Evolutionary conservation across 345 rosid genomes (phyloP).

Genomic region (Lumnitzera racemosa): DNA sequence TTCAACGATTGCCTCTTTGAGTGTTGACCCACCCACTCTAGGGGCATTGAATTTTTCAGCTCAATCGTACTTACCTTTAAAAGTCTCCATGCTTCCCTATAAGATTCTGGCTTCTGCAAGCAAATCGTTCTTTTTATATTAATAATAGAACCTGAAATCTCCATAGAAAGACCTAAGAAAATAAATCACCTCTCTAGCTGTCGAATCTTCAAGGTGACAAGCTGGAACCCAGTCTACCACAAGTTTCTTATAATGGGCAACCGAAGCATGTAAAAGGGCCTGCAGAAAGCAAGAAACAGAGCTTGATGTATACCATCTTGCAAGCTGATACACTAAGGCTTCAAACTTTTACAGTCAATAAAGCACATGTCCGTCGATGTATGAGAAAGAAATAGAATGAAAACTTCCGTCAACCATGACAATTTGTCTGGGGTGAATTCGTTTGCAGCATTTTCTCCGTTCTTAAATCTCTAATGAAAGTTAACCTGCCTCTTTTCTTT

Average conservation of each 20-base stretch:
- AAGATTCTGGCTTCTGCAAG: conserved; percentile 69
- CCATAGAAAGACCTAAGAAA: conserved; percentile 6
- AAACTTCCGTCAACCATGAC: too few species aligned
- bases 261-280: conserved; percentile 98
- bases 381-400: too few species aligned
- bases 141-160: conserved; percentile 1
- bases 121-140: conserved; percentile 14
- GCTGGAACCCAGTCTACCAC: conserved; percentile 87
- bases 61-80: conserved; percentile 48
- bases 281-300: conserved; percentile 17
- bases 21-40: background rate
- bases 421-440: too few species aligned
- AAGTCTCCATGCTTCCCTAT: conserved; percentile 68
- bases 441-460: too few species aligned
- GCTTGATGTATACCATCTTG: background rate
- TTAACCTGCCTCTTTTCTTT: too few species aligned
- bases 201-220: conserved; percentile 63
- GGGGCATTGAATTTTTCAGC: background rate
- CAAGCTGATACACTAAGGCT: too few species aligned
- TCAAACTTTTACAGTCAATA: too few species aligned
- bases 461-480: too few species aligned
- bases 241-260: conserved; percentile 64
- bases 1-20: background rate
- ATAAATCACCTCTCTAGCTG: conserved; percentile 47
- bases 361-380: too few species aligned